Base-by-base conservation (phyloP, 345 rosid species). In the Viola odorata region DNA sequence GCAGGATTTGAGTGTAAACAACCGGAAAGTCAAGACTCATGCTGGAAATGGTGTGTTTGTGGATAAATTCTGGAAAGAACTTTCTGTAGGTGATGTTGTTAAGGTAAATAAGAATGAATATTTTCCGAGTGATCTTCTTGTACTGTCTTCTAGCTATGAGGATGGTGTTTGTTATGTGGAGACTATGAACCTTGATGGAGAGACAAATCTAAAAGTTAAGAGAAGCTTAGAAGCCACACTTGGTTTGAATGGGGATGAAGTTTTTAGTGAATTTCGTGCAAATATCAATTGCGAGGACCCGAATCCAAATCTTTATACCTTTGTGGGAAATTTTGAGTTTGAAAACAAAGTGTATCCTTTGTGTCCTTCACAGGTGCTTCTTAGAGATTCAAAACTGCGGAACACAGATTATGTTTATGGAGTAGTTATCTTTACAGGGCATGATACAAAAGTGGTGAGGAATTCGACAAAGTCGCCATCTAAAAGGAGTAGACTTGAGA, bases 101-200 rank as follows among this genome's bases (percentile, higher is more conserved):
- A 86, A 78, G 59, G 87, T 89, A 1, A 68, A 72, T 4, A 81
- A 86, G 58, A 76, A 86, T 65, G 81, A 80, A 57, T 86, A 77
- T 69, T 89, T 86, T 55, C 89, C 96, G 0, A 69, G 81, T 55
- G 94, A 89, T 77, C 76, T 86, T 60, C 82, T 89, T 39, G 47
- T 89, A 4, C 56, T 89, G 47, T 89, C 94, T 3, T 82, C 89
- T 0, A 84, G 94, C 72, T 84, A 82, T 56, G 87, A 84, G 12
- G 96, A 89, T 60, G 94, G 94, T 13, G 73, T 89, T 36, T 89
- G 91, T 68, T 89, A 84, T 62, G 96, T 89, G 3, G 94, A 89
- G 80, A 89, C 96, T 0, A 86, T 81, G 96, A 89, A 86, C 16
- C 79, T 89, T 15, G 96, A 89, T 63, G 94, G 96, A 0, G 94